Evolutionary conservation across 179 eudicot species (phyloP).

Genomic region (Corrigiola litoralis): DNA sequence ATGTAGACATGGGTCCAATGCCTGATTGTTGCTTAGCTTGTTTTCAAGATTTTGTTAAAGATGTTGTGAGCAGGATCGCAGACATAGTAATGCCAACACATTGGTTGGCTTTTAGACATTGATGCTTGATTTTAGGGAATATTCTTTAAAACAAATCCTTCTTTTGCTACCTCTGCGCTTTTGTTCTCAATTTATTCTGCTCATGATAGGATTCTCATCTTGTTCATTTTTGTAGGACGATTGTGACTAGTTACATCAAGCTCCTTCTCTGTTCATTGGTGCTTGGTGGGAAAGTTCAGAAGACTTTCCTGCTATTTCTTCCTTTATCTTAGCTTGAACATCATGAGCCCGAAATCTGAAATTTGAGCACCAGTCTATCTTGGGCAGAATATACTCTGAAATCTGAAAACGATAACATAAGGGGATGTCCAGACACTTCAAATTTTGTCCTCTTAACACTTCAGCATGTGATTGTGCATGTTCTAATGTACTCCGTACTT

Average conservation of each 20-base stretch:
- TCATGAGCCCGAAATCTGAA: too few relatives aligned
- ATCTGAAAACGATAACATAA: too few relatives aligned
- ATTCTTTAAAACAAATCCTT: slow-evolving; percentile 8
- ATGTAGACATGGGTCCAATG: slow-evolving; percentile 28
- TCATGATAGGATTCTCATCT: slow-evolving; percentile 15
- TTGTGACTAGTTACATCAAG: slow-evolving; percentile 16
- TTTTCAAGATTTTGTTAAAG: slow-evolving; percentile 42
- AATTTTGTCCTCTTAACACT: too few relatives aligned
- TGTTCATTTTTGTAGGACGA: slow-evolving; percentile 14
- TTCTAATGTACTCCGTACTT: too few relatives aligned
- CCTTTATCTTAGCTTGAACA: too few relatives aligned
- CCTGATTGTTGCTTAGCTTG: slow-evolving; percentile 44
- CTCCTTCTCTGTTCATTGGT: neutral
- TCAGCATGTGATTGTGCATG: too few relatives aligned
- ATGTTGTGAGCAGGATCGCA: slow-evolving; percentile 35
- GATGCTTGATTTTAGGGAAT: slow-evolving; percentile 11
- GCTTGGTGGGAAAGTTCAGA: too few relatives aligned
- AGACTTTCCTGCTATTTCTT: too few relatives aligned
- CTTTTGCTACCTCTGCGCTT: neutral
- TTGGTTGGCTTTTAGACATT: slow-evolving; percentile 28
- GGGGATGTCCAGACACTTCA: too few relatives aligned
- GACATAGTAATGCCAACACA: slow-evolving; percentile 23
- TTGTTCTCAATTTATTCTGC: neutral
- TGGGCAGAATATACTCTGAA: too few relatives aligned
- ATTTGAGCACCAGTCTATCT: too few relatives aligned